Percentiles rank a stretch among this genome's conserved stretches.
These are phyloP conservation scores for Candida michaelii DNA, from an alignment of 805 yeast genomes.

Conservation along the genomic window DNA sequence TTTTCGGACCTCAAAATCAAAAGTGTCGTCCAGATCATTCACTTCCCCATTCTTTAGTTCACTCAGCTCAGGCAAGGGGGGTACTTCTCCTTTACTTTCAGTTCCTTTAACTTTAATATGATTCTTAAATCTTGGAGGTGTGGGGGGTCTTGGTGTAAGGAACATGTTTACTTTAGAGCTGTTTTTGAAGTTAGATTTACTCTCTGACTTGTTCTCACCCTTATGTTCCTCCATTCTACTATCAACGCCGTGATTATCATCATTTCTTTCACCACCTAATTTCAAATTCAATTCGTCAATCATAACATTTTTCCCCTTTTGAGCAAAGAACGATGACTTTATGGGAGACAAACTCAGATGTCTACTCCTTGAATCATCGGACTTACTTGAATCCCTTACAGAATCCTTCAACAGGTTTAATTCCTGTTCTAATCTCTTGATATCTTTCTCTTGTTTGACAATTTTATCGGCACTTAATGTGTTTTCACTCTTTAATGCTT, in stretches of 20 bases:
- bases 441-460: slow-evolving; percentile 25
- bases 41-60: too few relatives aligned
- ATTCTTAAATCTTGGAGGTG: slow-evolving; percentile 4
- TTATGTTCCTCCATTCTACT: too few relatives aligned
- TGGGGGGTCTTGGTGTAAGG: slow-evolving; percentile 10
- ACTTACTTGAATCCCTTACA: background rate
- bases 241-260: too few relatives aligned
- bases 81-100: slow-evolving; percentile 3
- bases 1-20: too few relatives aligned
- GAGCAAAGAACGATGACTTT: slow-evolving; percentile 9
- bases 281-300: slow-evolving; percentile 17
- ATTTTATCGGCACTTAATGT: slow-evolving; percentile 21
- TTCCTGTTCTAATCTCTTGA: slow-evolving; percentile 24
- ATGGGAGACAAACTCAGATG: slow-evolving; percentile 17
- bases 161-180: background rate
- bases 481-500: slow-evolving; percentile 24
- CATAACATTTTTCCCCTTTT: slow-evolving; percentile 13
- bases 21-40: too few relatives aligned
- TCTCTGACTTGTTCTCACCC: too few relatives aligned
- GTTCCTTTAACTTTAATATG: background rate
- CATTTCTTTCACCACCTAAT: slow-evolving; percentile 5
- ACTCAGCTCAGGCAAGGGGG: too few relatives aligned
- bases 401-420: slow-evolving; percentile 20
- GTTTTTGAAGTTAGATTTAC: too few relatives aligned
- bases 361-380: background rate